These are phyloP conservation scores for Rhinocladiella mackenziei DNA, from an alignment of 2,329 filamentous ascomycete species.

Conservation along the genomic window DNA sequence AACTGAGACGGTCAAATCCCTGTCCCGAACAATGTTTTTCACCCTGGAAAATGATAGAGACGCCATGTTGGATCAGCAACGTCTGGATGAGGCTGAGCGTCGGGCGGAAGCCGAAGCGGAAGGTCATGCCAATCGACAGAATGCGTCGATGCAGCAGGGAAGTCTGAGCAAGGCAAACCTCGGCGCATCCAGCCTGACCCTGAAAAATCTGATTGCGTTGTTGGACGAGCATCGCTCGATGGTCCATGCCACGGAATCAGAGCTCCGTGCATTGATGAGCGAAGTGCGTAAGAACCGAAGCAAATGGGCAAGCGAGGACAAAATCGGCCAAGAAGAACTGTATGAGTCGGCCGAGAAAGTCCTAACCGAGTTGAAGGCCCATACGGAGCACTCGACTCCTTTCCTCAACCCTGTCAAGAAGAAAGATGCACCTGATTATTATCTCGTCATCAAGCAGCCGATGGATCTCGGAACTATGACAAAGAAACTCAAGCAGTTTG, in stretches of 20 bases:
- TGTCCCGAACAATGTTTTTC: conserved; percentile 91
- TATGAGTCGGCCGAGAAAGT: conserved; percentile 98
- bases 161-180: conserved; percentile 90
- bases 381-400: conserved; percentile 94
- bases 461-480: conserved; percentile 99
- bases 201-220: conserved; percentile 93
- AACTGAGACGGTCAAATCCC: conserved; percentile 82
- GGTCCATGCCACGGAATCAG: conserved; percentile 87
- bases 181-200: conserved; percentile 87
- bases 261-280: conserved; percentile 87
- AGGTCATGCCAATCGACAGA: conserved; percentile 44
- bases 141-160: conserved; percentile 68
- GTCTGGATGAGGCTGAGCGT: conserved; percentile 91
- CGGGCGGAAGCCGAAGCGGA: conserved; percentile 96
- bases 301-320: conserved; percentile 98
- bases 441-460: conserved; percentile 72
- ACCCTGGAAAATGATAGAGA: conserved; percentile 92
- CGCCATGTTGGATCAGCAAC: conserved; percentile 96
- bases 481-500: conserved; percentile 82
- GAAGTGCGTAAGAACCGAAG: conserved; percentile 97
- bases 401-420: conserved; percentile 95
- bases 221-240: conserved; percentile 90
- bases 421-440: conserved; percentile 93
- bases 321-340: conserved; percentile 93
- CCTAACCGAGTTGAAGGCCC: conserved; percentile 91